Evolutionary conservation across 2,329 filamentous ascomycete species (phyloP).

Genomic region (Penicillium sp.): DNA sequence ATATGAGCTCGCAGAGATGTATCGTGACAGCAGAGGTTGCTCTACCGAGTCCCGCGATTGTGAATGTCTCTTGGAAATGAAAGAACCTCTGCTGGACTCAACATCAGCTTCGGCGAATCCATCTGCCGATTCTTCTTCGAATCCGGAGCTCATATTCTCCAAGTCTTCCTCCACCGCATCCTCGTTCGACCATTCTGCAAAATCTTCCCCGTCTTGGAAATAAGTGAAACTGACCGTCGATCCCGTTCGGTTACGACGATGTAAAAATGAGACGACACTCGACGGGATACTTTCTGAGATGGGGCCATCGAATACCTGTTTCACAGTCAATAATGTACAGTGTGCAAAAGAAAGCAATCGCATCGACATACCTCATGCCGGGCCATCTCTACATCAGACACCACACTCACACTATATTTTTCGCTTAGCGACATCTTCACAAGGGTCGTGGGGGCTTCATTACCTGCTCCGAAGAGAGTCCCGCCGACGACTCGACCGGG

Average conservation of each 20-base stretch:
- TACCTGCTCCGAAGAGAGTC: conserved; percentile 45
- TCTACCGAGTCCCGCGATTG: conserved; percentile 49
- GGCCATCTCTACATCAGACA: conserved; percentile 98
- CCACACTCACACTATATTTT: conserved; percentile 65
- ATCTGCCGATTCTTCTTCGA: conserved; percentile 43
- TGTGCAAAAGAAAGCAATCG: background rate
- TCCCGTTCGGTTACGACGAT: conserved; percentile 76
- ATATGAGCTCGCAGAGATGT: conserved; percentile 69
- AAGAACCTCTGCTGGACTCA: conserved; percentile 34
- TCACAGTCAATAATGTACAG: conserved; percentile 1
- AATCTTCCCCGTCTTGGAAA: conserved; percentile 72
- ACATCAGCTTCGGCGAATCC: conserved; percentile 39
- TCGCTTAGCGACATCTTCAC: conserved; percentile 17
- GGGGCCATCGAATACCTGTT: conserved; percentile 79
- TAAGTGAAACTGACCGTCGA: conserved; percentile 89
- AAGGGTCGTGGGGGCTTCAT: background rate
- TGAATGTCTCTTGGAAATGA: conserved; percentile 36
- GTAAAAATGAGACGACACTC: conserved; percentile 86
- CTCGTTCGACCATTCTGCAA: conserved; percentile 52
- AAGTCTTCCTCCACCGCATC: conserved; percentile 34
- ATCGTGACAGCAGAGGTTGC: conserved; percentile 67
- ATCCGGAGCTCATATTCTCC: conserved; percentile 42
- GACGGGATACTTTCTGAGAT: conserved; percentile 95
- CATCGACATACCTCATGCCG: conserved; percentile 73
- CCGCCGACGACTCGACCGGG: conserved; percentile 29